These are phyloP conservation scores for Pouteria glomerata DNA, from an alignment of 148 eudicot genomes.

Conservation along the genomic window DNA sequence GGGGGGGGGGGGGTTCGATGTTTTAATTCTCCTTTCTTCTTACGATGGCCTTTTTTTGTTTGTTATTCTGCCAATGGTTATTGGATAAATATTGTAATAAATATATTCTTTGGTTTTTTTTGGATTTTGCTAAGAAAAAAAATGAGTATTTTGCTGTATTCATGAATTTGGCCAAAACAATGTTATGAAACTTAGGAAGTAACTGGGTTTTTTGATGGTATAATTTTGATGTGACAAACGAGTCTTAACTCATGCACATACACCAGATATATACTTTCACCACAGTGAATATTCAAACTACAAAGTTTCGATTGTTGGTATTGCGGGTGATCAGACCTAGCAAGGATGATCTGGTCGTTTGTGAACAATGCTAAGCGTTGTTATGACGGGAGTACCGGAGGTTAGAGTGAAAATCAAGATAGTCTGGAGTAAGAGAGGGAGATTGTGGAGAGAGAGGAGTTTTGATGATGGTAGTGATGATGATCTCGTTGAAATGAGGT, in stretches of 20 bases:
- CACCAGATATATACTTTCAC: neutral
- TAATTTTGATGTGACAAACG: neutral
- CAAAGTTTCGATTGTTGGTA: neutral
- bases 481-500: no score
- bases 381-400: no score
- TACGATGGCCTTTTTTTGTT: neutral
- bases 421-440: no score
- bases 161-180: neutral
- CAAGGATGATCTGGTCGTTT: no score
- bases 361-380: no score
- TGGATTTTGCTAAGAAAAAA: neutral
- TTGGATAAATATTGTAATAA: no score
- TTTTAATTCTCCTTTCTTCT: neutral
- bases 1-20: neutral
- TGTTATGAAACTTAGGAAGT: neutral
- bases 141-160: neutral
- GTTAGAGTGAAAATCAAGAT: no score
- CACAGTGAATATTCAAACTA: neutral
- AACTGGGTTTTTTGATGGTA: neutral
- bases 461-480: no score
- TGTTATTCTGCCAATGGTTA: no score
- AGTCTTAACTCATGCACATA: neutral
- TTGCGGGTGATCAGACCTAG: no score
- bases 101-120: no score
- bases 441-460: no score